Evolutionary conservation across 2,329 filamentous ascomycete genomes (phyloP), one percentile per base, ranked within the genome.

Genomic region (Cercospora nicotianae): DNA sequence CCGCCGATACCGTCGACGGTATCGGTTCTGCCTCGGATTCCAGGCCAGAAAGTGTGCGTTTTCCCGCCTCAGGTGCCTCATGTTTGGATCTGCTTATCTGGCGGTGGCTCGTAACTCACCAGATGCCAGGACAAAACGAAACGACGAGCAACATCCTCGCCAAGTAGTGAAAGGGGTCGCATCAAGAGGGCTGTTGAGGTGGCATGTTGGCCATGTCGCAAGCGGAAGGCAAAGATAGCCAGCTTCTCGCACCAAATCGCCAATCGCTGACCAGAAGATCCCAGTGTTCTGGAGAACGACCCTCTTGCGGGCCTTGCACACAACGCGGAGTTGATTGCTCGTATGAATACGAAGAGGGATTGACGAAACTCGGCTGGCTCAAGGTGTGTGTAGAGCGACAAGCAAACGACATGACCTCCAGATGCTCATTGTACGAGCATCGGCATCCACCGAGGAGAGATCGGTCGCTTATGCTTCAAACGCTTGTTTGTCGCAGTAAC

Each of bases 171-270:
- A 13, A 26, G 20, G 28, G 36, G 48, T 18, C 26, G 51, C 20
- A 8, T 31, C 18, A 71, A 68, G 65, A 72, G 70, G 53, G 66
- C 69, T 16, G 65, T 71, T 16, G 69, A 72, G 39, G 71, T 72
- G 36, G 71, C 71, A 23, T 72, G 71, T 62, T 72, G 71, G 71
- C 63, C 69, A 12, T 72, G 71, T 67, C 68, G 71, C n/a, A 70
- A 60, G 53, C 60, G 69, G 13, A 72, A 72, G 28, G 69, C 63
- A 60, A 71, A 70, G 57, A 67, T 69, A 60, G 28, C 5, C 36
- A 12, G 20, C 18, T 51, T 10, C 23, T 33, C n/a, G 26, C 30
- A 20, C 7, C 45, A 23, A 18, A n/a, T 18, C 18, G 31, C 20
- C 28, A 39, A 16, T 3, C 3, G 23, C 61, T 39, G 36, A 23